Conservation (phyloP, 176 grass and related monocot species). For the sorghum (Sorghum bicolor) region Sorghum_bicolor_NCBIv3 NC_012871.2:67269001-67269500, state of each 20-base stretch:
- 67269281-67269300: not conserved
- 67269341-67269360: slow-evolving; percentile 40
- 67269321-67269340: slow-evolving; percentile 38
- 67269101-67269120: no score
- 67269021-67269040: not conserved
- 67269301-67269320: not conserved
- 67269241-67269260: no score
- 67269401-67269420: slow-evolving; percentile 1
- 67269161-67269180: slow-evolving; percentile 44
- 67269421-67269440: not conserved
- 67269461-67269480: no score
- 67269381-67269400: not conserved
- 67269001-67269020: not conserved
- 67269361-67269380: slow-evolving; percentile 29
- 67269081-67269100: no score
- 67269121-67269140: not conserved
- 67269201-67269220: slow-evolving; percentile 2
- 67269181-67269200: slow-evolving; percentile 39
- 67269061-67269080: not conserved
- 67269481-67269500: not conserved
- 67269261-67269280: not conserved
- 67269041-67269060: not conserved
- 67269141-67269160: slow-evolving; percentile 3
- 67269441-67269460: not conserved
- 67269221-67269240: not conserved